phyloP scores from a whole-genome alignment of 176 grass and related monocot genomes.

The Hyparrhenia diplandra region DNA sequence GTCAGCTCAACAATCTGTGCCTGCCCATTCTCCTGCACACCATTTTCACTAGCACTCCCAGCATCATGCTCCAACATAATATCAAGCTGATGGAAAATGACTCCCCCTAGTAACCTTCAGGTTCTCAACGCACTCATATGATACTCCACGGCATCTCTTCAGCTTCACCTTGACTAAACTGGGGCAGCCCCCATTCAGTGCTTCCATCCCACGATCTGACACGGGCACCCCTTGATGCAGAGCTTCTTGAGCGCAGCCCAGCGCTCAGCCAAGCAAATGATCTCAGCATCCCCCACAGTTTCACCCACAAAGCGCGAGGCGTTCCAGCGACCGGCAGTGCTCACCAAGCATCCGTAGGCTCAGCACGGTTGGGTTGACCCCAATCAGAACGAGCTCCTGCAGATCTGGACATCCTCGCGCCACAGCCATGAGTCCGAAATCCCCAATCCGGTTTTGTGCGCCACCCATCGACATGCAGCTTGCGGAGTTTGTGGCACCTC shows the following conservation, averaged over 20 bases:
- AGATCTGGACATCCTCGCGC: conserved; percentile 60
- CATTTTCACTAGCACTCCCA: conserved; percentile 39
- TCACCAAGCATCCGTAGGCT: conserved; percentile 69
- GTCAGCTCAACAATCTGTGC: conserved; percentile 32
- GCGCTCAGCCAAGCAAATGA: conserved; percentile 78
- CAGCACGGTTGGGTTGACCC: conserved; percentile 77
- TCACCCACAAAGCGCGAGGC: conserved; percentile 89
- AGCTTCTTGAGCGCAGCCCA: conserved; percentile 83
- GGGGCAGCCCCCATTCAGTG: conserved; percentile 76
- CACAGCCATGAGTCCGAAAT: conserved; percentile 66
- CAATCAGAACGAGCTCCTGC: conserved; percentile 84
- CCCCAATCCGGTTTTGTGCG: conserved; percentile 82
- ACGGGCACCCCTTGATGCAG: conserved; percentile 95
- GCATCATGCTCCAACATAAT: conserved; percentile 48
- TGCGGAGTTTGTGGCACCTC: conserved; percentile 74
- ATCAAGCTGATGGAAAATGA: conserved; percentile 54
- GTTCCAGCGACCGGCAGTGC: conserved; percentile 66
- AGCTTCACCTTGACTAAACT: conserved; percentile 90
- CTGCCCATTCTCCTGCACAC: conserved; percentile 33
- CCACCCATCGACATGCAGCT: conserved; percentile 93
- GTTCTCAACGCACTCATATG: conserved; percentile 52
- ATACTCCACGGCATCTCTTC: conserved; percentile 83
- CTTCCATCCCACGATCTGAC: conserved; percentile 78
- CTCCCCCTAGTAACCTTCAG: conserved; percentile 52
- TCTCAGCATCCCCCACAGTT: conserved; percentile 76